Evolutionary conservation across 768 basidiomycete species (phyloP), one percentile per base, ranked within the genome.

Genomic region (Holtermannia corniformis): DNA sequence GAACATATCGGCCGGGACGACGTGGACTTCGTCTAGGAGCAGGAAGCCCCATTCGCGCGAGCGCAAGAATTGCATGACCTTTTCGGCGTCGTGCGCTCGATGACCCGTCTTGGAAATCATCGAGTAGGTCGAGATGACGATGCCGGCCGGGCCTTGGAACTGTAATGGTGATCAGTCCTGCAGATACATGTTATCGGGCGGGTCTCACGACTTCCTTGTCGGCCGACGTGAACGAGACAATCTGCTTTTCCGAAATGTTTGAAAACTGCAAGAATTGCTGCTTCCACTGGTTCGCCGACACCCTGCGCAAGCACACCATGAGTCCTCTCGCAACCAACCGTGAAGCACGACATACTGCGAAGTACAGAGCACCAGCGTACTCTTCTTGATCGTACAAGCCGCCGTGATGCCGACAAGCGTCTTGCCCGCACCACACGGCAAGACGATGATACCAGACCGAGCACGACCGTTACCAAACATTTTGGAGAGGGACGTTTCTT

Each of bases 401-500:
- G 95, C 95, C 2, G 93, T 97, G 67, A 99, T 96, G n/a, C 95
- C 95, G 10, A 99, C 95, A 3, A 99, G 79, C 12, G 95, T 99
- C 77, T 99, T 99, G 26, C 95, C 95, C 41, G 95, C 95, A 49
- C 95, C 95, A 70, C 95, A 99, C 26, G 95, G 95, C 20, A 99
- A 77, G 1, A 99, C 95, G 57, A 99, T 97, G 63, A 99, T 97
- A 2, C 95, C 95, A 42, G 90, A 95, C 51, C 95, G 82, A 44
- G 95, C 95, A 68, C 95, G 92, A 47, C 92, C 95, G 71, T 99
- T 97, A 49, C 95, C 93, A 73, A 99, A 99, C 95, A 99, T 99
- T 75, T 99, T 99, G 60, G 89, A 91, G 41, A 99, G 76, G 68
- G 87, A 91, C 49, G 95, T 99, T 75, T 97, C 93, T 73, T 99